Percentiles rank a stretch among this genome's conserved stretches.
Conservation (phyloP, 1,284 basidiomycete species). For the Boletus albobrunnescens region DNA sequence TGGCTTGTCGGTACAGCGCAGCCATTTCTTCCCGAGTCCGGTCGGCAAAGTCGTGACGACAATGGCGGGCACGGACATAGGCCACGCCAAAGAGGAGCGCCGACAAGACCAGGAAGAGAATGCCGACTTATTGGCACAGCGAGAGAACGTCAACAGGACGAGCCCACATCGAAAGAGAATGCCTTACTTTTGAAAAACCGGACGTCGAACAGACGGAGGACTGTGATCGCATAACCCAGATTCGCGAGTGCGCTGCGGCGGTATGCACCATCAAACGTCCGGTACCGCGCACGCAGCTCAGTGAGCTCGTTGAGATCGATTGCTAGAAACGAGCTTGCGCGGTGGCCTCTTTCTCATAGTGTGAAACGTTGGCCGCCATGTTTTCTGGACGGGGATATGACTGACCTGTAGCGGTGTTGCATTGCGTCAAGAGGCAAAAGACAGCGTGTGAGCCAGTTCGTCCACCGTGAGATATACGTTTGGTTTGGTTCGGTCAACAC, state of each 20-base stretch:
- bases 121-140: slow-evolving; percentile 51
- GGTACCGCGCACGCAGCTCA: slow-evolving; percentile 71
- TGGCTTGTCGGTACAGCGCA: slow-evolving; percentile 19
- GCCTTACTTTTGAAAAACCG: slow-evolving; percentile 65
- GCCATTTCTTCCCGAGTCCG: slow-evolving; percentile 31
- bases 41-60: slow-evolving; percentile 73
- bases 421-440: slow-evolving; percentile 9
- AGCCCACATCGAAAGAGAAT: neutral
- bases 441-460: slow-evolving; percentile 22
- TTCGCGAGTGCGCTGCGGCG: slow-evolving; percentile 69
- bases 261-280: slow-evolving; percentile 82
- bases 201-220: slow-evolving; percentile 72
- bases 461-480: too few species aligned
- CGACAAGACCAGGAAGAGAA: slow-evolving; percentile 66
- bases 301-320: slow-evolving; percentile 62
- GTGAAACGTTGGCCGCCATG: neutral
- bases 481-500: slow-evolving; percentile 15
- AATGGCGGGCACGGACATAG: slow-evolving; percentile 59
- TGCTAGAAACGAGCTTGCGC: slow-evolving; percentile 53
- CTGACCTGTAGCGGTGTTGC: slow-evolving; percentile 28
- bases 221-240: slow-evolving; percentile 69
- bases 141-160: slow-evolving; percentile 4
- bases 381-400: neutral
- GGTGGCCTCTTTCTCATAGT: slow-evolving; percentile 57
- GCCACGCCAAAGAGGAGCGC: slow-evolving; percentile 57